A percentile compares a stretch with the other conserved stretches of the same genome.
These are phyloP conservation scores for Heterobasidion parviporum DNA, from an alignment of 1,284 basidiomycete genomes.

Conservation along the genomic window DNA sequence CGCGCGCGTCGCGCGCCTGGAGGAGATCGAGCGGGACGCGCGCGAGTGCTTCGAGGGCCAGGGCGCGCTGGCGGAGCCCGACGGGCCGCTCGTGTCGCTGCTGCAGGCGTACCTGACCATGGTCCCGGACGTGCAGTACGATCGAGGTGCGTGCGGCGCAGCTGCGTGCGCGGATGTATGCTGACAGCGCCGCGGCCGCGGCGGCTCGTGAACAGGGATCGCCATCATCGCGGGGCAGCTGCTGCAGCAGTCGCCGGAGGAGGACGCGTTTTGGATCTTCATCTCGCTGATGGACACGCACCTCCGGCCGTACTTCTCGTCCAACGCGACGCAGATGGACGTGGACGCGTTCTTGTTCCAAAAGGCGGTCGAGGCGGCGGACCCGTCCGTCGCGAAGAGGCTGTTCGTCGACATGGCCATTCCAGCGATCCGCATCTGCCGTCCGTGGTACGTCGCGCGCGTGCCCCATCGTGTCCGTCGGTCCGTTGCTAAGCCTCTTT, in stretches of 20 bases:
- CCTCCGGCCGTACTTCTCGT: slow-evolving; percentile 74
- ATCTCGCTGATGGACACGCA: slow-evolving; percentile 77
- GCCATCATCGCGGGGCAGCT: slow-evolving; percentile 73
- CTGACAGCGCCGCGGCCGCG: background rate
- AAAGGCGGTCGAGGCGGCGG: slow-evolving; percentile 63
- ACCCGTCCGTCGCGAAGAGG: slow-evolving; percentile 57
- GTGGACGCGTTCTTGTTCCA: slow-evolving; percentile 76
- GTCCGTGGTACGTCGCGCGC: slow-evolving; percentile 44
- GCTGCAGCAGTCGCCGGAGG: slow-evolving; percentile 76
- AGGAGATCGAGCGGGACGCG: slow-evolving; percentile 59
- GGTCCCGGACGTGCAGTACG: slow-evolving; percentile 77
- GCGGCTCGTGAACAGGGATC: slow-evolving; percentile 43
- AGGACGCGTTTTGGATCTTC: slow-evolving; percentile 93
- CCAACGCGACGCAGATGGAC: slow-evolving; percentile 65
- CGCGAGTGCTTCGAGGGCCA: slow-evolving; percentile 41
- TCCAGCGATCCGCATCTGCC: slow-evolving; percentile 45
- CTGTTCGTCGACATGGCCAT: slow-evolving; percentile 61
- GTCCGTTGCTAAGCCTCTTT: background rate
- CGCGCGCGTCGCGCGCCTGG: slow-evolving; percentile 42
- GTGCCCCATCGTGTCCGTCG: no score
- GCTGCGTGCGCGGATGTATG: background rate
- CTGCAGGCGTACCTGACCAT: slow-evolving; percentile 70
- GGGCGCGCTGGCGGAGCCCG: slow-evolving; percentile 42
- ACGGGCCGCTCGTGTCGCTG: slow-evolving; percentile 47
- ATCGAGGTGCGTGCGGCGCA: slow-evolving; percentile 29